Evolutionary conservation across 441 rosid genomes (phyloP).

Genomic region (Manihot esculenta): DNA sequence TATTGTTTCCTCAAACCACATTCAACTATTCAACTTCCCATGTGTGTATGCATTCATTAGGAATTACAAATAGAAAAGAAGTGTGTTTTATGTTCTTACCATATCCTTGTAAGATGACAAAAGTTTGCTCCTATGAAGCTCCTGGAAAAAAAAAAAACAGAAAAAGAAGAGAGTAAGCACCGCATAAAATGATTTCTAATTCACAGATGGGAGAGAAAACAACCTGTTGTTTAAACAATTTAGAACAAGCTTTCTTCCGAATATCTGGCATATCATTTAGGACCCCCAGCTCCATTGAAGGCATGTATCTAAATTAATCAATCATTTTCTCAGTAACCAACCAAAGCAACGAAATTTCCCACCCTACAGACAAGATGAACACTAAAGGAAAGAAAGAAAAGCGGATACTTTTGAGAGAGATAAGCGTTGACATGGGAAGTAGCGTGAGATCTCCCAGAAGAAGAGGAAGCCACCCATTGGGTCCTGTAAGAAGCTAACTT

Average conservation of each 20-base stretch:
- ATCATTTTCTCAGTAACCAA: not conserved
- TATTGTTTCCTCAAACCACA: not conserved
- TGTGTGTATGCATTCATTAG: not conserved
- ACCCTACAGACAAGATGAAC: not conserved
- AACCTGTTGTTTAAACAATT: constrained; percentile 70
- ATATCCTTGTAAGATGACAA: constrained; percentile 66
- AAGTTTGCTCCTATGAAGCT: constrained; percentile 47
- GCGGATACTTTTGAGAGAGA: constrained; percentile 53
- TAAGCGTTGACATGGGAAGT: constrained; percentile 68
- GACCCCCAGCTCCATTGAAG: constrained; percentile 73
- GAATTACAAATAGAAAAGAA: not conserved
- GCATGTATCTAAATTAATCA: constrained; percentile 48
- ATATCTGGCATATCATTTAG: constrained; percentile 62
- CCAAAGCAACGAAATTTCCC: not conserved
- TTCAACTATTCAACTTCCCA: not conserved
- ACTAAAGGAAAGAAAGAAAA: not conserved
- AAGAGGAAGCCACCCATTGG: constrained; percentile 58
- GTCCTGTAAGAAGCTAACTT: constrained; percentile 49
- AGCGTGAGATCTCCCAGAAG: constrained; percentile 62
- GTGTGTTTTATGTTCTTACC: constrained; percentile 44
- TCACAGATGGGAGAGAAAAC: not conserved
- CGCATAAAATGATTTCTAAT: not conserved
- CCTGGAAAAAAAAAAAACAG: constrained; percentile 34
- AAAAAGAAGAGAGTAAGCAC: not conserved
- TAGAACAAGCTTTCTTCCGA: constrained; percentile 61